Evolutionary conservation across 768 basidiomycete genomes (phyloP).

Genomic region (Hygrocybe punicea): DNA sequence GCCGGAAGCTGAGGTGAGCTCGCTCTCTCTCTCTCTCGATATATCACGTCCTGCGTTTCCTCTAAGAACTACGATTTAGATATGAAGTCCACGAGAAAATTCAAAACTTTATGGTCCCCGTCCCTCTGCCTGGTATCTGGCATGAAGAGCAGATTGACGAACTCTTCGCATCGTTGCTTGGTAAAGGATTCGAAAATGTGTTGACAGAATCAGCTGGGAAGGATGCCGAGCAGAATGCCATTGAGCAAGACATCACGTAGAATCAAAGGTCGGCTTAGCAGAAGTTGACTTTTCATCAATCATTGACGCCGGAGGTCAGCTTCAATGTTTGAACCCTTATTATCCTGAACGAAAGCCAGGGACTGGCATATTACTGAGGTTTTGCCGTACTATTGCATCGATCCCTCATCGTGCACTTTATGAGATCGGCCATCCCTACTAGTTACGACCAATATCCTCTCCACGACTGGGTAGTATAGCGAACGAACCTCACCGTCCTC

Average conservation of each 20-base stretch:
- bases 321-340: too few relatives aligned
- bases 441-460: too few relatives aligned
- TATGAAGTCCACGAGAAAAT: slow-evolving; percentile 95
- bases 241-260: slow-evolving; percentile 24
- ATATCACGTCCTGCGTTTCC: not conserved
- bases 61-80: slow-evolving; percentile 34
- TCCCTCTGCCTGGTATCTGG: slow-evolving; percentile 68
- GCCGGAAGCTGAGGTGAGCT: slow-evolving; percentile 79
- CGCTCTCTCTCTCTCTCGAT: too few relatives aligned
- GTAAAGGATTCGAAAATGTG: slow-evolving; percentile 58
- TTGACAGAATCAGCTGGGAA: slow-evolving; percentile 17
- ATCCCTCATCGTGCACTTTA: too few relatives aligned
- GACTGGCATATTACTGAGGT: too few relatives aligned
- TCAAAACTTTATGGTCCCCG: slow-evolving; percentile 95
- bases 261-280: slow-evolving; percentile 46
- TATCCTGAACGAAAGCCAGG: too few relatives aligned
- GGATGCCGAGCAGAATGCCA: slow-evolving; percentile 21
- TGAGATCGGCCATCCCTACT: too few relatives aligned
- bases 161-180: slow-evolving; percentile 83
- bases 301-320: too few relatives aligned
- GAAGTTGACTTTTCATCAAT: too few relatives aligned
- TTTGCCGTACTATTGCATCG: too few relatives aligned
- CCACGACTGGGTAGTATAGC: too few relatives aligned
- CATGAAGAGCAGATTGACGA: slow-evolving; percentile 97
- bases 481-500: too few relatives aligned